Percentiles rank a stretch among this genome's conserved stretches.
Conservation (phyloP, 129 eudicot genomes). For the Lactuca saligna region DNA sequence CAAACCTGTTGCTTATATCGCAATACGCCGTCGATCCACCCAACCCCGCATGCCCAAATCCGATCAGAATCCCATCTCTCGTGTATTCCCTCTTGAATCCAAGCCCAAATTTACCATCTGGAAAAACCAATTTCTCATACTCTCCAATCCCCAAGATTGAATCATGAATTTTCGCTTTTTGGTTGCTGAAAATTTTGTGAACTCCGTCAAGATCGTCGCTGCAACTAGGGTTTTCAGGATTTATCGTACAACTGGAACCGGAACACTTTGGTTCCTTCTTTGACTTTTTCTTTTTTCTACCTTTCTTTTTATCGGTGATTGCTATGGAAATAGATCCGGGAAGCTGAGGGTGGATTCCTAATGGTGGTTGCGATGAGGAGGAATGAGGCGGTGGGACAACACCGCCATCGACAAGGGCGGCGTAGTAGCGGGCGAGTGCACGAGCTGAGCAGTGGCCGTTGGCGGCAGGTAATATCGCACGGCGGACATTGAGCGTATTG, state of each 20-base stretch:
- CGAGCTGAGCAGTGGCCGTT: constrained; percentile 96
- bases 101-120: constrained; percentile 73
- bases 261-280: constrained; percentile 17
- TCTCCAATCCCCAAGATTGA: constrained; percentile 82
- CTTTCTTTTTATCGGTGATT: constrained; percentile 32
- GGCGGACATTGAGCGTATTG: constrained; percentile 68
- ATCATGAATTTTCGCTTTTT: constrained; percentile 51
- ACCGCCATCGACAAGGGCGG: constrained; percentile 72
- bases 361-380: constrained; percentile 58
- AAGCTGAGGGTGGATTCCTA: constrained; percentile 76
- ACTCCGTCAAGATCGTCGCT: not conserved
- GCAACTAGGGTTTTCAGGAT: not conserved
- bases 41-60: constrained; percentile 89
- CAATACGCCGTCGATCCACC: constrained; percentile 94
- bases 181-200: constrained; percentile 44
- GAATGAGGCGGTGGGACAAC: constrained; percentile 64
- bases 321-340: constrained; percentile 49
- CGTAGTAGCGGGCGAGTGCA: constrained; percentile 92
- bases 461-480: constrained; percentile 88
- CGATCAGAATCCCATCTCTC: constrained; percentile 58
- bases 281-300: constrained; percentile 26
- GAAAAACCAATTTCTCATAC: constrained; percentile 51
- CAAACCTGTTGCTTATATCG: constrained; percentile 63
- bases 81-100: constrained; percentile 70
- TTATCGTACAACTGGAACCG: not conserved